Conservation (phyloP, 2,329 filamentous ascomycete genomes). For the Monilinia fructigena region DNA sequence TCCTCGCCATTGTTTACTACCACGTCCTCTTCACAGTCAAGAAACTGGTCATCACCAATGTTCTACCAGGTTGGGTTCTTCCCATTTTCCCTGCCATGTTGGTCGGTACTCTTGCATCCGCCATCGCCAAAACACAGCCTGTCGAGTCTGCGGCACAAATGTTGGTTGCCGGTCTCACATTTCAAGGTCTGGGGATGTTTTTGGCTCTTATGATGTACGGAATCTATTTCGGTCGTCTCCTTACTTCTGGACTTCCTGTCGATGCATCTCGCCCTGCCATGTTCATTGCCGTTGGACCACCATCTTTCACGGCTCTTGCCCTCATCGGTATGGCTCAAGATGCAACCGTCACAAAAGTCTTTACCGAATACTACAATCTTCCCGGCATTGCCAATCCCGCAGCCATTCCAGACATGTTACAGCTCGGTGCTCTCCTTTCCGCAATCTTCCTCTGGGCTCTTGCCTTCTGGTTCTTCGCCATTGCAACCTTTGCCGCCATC, state of each 20-base stretch:
- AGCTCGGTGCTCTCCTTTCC: constrained; percentile 43
- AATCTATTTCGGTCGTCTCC: constrained; percentile 69
- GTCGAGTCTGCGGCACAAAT: constrained; percentile 58
- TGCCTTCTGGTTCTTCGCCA: constrained; percentile 54
- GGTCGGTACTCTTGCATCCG: constrained; percentile 66
- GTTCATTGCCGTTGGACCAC: constrained; percentile 75
- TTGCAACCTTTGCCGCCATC: constrained; percentile 43
- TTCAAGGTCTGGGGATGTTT: constrained; percentile 67
- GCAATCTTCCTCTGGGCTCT: constrained; percentile 65
- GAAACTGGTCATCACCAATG: constrained; percentile 55
- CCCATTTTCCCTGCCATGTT: constrained; percentile 76
- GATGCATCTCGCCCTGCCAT: constrained; percentile 66
- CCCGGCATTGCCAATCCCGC: constrained; percentile 42
- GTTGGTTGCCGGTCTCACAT: constrained; percentile 63
- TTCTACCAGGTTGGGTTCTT: constrained; percentile 74
- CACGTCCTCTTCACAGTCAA: constrained; percentile 56
- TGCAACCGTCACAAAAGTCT: constrained; percentile 40
- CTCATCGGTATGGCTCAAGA: constrained; percentile 65
- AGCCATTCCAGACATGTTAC: constrained; percentile 42
- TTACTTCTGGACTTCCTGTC: constrained; percentile 56
- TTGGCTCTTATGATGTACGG: constrained; percentile 72
- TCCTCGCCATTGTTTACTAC: constrained; percentile 65
- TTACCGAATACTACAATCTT: constrained; percentile 34
- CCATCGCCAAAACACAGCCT: constrained; percentile 62
- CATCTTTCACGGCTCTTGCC: constrained; percentile 68